Evolutionary conservation across 2,329 filamentous ascomycete species (phyloP), one percentile per base, ranked within the genome.

Genomic region (Trichoderma oligosporum): DNA sequence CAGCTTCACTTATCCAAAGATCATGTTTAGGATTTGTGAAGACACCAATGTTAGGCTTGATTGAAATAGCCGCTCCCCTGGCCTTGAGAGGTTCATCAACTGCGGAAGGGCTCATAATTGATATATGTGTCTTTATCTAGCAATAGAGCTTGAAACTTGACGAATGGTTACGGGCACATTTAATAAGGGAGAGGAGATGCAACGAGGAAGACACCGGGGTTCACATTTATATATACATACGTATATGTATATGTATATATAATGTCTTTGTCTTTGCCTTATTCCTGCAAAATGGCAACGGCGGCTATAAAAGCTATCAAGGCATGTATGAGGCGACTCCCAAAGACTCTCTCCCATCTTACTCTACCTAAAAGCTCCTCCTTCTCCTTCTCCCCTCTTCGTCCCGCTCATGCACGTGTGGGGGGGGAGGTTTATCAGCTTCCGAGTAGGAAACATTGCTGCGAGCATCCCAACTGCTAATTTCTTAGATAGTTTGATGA

Each of bases 11-110:
- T 60, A 97, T 84, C 90, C 92, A 97, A 53, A 97, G 80, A 60
- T 96, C 89, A 72, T 97, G 93, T 58, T 84, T 83, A 16, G 93
- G 91, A 76, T 97, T 96, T 52, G 93, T 97, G 80, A 88, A 97
- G 64, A 97, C 91, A 65, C 91, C 93, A 70, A 97, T 95, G 76
- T 97, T 97, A 58, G 89, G 77, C 81, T 95, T 94, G 47, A 58
- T 16, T 7, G 53, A 56, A 9, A 44, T 51, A 18, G 46, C 47
- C 25, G 53, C 53, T 24, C 65, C 67, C 24, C 56, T 63, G 29
- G 61, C 58, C 25, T 63, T 62, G 56, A 66, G 59, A 53, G 60
- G 31, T 39, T 72, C 69, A 36, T 72, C 69, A 58, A 68, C 64
- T 58, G 67, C 69, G 45, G 70, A 70, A 58, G 72, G 72, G 56